phyloP scores from a whole-genome alignment of 2,329 filamentous ascomycete genomes.

The Cucurbitaria berberidis region DNA sequence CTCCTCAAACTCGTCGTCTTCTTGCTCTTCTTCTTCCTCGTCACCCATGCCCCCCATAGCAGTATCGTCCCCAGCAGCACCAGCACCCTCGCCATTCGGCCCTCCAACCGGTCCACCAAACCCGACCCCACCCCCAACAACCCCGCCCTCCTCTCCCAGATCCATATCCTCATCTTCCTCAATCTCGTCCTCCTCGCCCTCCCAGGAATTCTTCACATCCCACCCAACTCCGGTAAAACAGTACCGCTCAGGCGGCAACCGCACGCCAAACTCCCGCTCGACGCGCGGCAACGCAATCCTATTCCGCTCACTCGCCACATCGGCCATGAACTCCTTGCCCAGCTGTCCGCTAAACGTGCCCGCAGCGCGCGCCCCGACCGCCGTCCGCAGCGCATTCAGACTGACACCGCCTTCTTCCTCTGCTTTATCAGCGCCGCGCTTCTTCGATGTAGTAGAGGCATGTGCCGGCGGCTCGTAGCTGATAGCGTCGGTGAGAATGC shows the following conservation, averaged over 20 bases:
- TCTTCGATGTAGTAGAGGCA: slow-evolving; percentile 19
- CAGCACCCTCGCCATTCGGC: slow-evolving; percentile 25
- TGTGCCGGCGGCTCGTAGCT: slow-evolving; percentile 40
- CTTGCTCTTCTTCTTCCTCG: slow-evolving; percentile 43
- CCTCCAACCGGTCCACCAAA: slow-evolving; percentile 37
- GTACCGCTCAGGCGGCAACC: slow-evolving; percentile 68
- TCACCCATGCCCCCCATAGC: slow-evolving; percentile 42
- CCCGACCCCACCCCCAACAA: slow-evolving; percentile 40
- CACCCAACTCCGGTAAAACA: slow-evolving; percentile 47
- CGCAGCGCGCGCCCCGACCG: slow-evolving; percentile 70
- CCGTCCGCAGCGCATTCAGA: slow-evolving; percentile 72
- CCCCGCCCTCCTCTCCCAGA: background rate
- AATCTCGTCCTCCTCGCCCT: slow-evolving; percentile 66
- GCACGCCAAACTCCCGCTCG: slow-evolving; percentile 63
- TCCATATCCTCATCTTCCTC: slow-evolving; percentile 67
- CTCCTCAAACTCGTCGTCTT: slow-evolving; percentile 54
- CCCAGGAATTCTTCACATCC: slow-evolving; percentile 58
- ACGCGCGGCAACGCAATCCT: slow-evolving; percentile 48
- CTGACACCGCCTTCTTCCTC: slow-evolving; percentile 60
- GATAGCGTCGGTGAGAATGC: slow-evolving; percentile 69
- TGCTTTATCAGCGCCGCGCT: slow-evolving; percentile 25
- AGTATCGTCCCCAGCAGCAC: slow-evolving; percentile 36
- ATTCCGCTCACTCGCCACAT: slow-evolving; percentile 65
- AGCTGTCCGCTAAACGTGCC: slow-evolving; percentile 68
- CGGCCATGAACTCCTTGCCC: slow-evolving; percentile 77